Conservation (phyloP, 2,329 filamentous ascomycete species). For the Falciphora oryzae region DNA sequence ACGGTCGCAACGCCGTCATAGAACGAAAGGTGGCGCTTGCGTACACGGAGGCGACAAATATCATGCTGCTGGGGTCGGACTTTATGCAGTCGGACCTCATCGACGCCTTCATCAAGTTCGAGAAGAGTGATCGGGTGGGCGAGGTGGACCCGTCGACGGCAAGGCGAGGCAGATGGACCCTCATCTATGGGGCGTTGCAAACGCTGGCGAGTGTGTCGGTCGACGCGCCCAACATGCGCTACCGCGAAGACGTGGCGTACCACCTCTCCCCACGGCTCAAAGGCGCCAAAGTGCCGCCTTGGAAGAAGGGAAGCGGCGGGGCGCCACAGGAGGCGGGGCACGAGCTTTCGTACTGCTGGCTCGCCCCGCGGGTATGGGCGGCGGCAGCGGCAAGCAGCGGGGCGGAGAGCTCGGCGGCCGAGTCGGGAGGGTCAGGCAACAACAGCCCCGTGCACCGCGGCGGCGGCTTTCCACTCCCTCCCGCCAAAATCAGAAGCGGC, state of each 20-base stretch:
- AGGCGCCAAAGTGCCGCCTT: constrained; percentile 47
- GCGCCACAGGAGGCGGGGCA: constrained; percentile 34
- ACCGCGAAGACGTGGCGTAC: constrained; percentile 48
- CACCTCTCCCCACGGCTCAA: constrained; percentile 50
- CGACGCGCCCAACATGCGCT: constrained; percentile 47
- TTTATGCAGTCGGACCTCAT: constrained; percentile 49
- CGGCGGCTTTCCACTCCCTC: constrained; percentile 23
- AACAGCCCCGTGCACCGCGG: constrained; percentile 19
- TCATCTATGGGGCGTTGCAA: constrained; percentile 56
- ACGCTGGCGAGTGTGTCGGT: constrained; percentile 53
- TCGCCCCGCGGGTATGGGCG: constrained; percentile 35
- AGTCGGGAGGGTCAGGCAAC: constrained; percentile 18
- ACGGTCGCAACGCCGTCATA: constrained; percentile 22
- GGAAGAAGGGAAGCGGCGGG: constrained; percentile 32
- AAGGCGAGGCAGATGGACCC: constrained; percentile 53
- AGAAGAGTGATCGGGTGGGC: constrained; percentile 45
- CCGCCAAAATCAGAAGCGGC: constrained; percentile 15
- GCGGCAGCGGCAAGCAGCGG: constrained; percentile 14
- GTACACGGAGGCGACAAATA: constrained; percentile 55
- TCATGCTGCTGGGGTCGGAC: constrained; percentile 48
- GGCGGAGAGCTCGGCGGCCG: constrained; percentile 20
- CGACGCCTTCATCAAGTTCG: constrained; percentile 49
- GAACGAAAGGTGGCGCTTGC: constrained; percentile 49
- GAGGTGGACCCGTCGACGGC: constrained; percentile 49
- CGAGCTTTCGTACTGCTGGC: constrained; percentile 49